These are phyloP conservation scores for Lasiodiplodia hormozganensis DNA, from an alignment of 2,329 filamentous ascomycete species.

Conservation along the genomic window DNA sequence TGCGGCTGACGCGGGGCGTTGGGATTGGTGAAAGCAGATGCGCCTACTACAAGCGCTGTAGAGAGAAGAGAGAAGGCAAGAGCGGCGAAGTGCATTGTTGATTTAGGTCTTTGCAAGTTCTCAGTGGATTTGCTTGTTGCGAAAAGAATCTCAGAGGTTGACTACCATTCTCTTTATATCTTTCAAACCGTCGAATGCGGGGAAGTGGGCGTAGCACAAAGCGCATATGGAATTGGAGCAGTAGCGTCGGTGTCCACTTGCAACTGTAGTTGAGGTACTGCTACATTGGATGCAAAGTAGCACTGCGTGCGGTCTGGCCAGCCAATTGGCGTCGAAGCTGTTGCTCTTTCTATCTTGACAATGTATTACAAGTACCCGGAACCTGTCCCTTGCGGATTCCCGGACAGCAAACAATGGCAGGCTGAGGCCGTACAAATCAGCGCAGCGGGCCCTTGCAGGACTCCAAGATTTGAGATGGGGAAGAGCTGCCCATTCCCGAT, in stretches of 20 bases:
- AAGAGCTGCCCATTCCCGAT: not conserved
- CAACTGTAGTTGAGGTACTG: not conserved
- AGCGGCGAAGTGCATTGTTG: constrained; percentile 6
- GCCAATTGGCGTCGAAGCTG: too few species aligned
- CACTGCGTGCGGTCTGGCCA: not conserved
- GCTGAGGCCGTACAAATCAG: not conserved
- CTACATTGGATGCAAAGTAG: constrained; percentile 6
- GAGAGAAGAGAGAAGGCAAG: constrained; percentile 12
- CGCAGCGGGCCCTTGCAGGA: not conserved
- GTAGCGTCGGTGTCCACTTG: not conserved
- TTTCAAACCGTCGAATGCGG: not conserved
- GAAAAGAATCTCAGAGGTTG: too few species aligned
- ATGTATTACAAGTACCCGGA: not conserved
- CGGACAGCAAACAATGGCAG: constrained; percentile 3
- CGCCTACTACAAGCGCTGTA: not conserved
- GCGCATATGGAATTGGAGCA: not conserved
- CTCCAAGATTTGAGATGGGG: constrained; percentile 3
- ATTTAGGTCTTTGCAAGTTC: not conserved
- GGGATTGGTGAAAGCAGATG: constrained; percentile 5
- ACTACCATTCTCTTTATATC: not conserved
- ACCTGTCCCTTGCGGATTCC: not conserved
- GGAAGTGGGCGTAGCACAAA: not conserved
- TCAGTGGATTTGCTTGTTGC: not conserved
- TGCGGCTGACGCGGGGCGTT: not conserved
- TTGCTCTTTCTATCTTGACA: not conserved